Evolutionary conservation across 2,329 filamentous ascomycete species (phyloP), one percentile per base, ranked within the genome.

Genomic region (Botrytis cinerea): DNA sequence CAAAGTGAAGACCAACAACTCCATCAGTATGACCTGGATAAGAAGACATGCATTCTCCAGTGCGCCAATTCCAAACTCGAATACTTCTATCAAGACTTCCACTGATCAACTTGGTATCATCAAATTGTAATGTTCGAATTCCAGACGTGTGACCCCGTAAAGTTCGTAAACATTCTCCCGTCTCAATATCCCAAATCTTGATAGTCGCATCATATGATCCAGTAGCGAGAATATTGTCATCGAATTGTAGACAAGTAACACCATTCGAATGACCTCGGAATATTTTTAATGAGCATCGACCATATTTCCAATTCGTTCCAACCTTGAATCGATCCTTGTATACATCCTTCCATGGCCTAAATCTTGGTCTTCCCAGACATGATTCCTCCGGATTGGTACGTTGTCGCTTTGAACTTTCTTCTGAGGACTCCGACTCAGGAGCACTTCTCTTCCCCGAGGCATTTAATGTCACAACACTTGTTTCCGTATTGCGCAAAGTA

Each of bases 221-320:
- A 0, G 95, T 97, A 14, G 94, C 95, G 69, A 99, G 87, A 74
- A 97, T 93, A 77, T 93, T 93, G 77, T 98, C 95, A 78, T 97
- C 93, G 75, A 99, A 87, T 78, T 86, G 87, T 64, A 87, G 82
- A 78, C 84, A 88, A 57, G 84, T 96, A 74, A 96, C 90, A 57
- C 95, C 95, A 80, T 98, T 98, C 18, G 89, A 91, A 82, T 98
- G 92, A 1, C 95, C 95, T 78, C 91, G 91, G 82, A 99, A 94
- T 20, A 92, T 89, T 80, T 92, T 94, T 77, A 93, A 92, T 10
- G 91, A 91, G 83, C 92, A 98, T 54, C 95, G 90, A 6, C 96
- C 95, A 76, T 97, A 94, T 82, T 97, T 97, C 96, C 96, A 99
- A 82, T 98, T 98, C 74, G 92, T 96, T 70, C 96, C 95, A 66